A percentile compares a stretch with the other conserved stretches of the same genome.
These are phyloP conservation scores for Aspergillus fumigatiaffinis DNA, from an alignment of 2,329 filamentous ascomycete species.

Conservation along the genomic window DNA sequence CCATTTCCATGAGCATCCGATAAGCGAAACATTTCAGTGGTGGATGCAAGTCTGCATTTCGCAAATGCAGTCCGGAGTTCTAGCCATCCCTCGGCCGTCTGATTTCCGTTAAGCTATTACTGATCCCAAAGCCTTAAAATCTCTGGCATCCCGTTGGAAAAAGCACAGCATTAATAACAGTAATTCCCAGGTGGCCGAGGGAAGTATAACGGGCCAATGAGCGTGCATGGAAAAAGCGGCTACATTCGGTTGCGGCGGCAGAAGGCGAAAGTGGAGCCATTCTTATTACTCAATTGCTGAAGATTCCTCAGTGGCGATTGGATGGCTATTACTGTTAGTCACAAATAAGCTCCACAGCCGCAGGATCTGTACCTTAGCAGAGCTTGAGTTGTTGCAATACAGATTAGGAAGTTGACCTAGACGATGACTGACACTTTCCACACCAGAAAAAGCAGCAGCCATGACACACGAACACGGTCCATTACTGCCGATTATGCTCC, in stretches of 20 bases:
- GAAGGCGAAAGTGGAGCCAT: background rate
- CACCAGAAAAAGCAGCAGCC: background rate
- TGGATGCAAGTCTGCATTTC: too few species aligned
- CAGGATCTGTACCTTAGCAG: background rate
- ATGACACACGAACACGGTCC: background rate
- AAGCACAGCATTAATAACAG: too few species aligned
- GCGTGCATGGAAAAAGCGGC: background rate
- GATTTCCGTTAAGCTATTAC: too few species aligned
- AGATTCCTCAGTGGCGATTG: background rate
- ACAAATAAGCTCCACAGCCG: background rate
- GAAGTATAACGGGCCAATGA: background rate
- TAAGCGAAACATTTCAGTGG: too few species aligned
- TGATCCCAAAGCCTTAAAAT: background rate
- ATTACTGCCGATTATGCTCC: background rate
- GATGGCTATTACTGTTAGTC: background rate
- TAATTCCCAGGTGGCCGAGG: background rate
- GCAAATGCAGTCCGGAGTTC: too few species aligned
- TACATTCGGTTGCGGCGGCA: background rate
- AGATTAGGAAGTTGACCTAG: background rate
- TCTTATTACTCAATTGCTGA: background rate
- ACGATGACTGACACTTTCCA: background rate
- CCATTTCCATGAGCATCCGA: too few species aligned
- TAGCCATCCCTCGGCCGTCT: too few species aligned
- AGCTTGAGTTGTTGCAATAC: background rate
- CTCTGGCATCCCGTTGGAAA: background rate